phyloP scores from a whole-genome alignment of 2,329 filamentous ascomycete genomes.

The Thermochaetoides dissita region DNA sequence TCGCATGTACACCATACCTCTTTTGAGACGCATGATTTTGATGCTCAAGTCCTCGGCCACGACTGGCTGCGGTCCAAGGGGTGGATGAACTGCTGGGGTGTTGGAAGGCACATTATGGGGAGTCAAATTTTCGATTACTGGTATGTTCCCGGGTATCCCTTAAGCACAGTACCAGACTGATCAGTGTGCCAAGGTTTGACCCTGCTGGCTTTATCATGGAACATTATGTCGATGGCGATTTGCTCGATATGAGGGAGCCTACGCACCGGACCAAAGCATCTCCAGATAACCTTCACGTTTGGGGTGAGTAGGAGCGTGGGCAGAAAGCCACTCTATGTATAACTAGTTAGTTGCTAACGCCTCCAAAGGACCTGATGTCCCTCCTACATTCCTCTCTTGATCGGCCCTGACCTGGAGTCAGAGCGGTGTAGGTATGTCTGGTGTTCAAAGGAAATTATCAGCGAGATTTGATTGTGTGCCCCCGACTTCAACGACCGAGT shows the following conservation, averaged over 20 bases:
- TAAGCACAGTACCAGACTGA: too few relatives aligned
- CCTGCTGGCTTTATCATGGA: conserved; percentile 49
- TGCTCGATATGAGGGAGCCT: conserved; percentile 41
- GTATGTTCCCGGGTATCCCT: conserved; percentile 27
- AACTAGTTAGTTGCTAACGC: too few relatives aligned
- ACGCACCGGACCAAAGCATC: conserved; percentile 27
- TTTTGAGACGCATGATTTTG: conserved; percentile 60
- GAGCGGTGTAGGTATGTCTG: neutral
- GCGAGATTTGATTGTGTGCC: too few relatives aligned
- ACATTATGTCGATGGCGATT: conserved; percentile 58
- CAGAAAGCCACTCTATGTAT: too few relatives aligned
- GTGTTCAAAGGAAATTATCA: neutral
- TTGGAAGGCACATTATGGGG: conserved; percentile 56
- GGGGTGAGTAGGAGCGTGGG: conserved; percentile 22
- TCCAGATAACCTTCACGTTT: conserved; percentile 31
- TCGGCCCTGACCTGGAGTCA: neutral
- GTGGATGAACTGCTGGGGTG: conserved; percentile 55
- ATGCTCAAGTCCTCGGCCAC: conserved; percentile 56
- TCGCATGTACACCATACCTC: conserved; percentile 52
- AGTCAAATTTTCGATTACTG: conserved; percentile 63
- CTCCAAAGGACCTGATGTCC: conserved; percentile 6
- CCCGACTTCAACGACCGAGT: too few relatives aligned
- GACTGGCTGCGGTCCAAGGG: conserved; percentile 51
- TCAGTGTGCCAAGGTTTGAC: conserved; percentile 36
- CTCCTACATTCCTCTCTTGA: conserved; percentile 7